Percentiles rank a stretch among this genome's conserved stretches.
Evolutionary conservation across 257 asterid species (phyloP).

Genomic region (Craterostigma plantagineum): DNA sequence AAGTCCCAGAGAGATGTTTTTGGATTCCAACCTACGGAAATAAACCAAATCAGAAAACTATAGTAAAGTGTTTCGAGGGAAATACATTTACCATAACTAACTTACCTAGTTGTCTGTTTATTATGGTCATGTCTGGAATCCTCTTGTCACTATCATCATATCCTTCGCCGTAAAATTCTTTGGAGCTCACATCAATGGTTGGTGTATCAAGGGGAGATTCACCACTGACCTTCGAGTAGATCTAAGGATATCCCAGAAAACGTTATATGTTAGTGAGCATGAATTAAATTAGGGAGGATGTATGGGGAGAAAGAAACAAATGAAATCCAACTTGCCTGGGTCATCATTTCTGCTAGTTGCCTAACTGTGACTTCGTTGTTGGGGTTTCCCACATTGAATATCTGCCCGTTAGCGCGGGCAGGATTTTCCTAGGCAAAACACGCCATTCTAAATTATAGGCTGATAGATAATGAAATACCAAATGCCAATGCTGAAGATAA

Average conservation of each 20-base stretch:
- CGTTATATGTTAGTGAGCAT: too few species aligned
- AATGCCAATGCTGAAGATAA: not conserved
- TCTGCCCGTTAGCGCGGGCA: conserved; percentile 78
- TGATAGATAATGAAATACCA: not conserved
- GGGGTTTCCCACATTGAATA: conserved; percentile 88
- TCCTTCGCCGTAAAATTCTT: conserved; percentile 91
- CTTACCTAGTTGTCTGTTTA: conserved; percentile 92
- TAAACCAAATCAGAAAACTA: not conserved
- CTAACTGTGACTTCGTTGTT: conserved; percentile 86
- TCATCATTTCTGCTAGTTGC: conserved; percentile 99
- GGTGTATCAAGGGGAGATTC: conserved; percentile 55
- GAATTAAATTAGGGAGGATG: not conserved
- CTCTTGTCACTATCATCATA: conserved; percentile 94
- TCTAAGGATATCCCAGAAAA: conserved; percentile 15
- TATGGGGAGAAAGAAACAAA: not conserved
- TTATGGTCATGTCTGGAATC: conserved; percentile 92
- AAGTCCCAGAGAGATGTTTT: conserved; percentile 67
- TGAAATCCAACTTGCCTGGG: conserved; percentile 31
- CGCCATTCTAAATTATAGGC: not conserved
- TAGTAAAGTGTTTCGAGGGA: too few species aligned
- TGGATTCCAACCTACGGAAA: conserved; percentile 45
- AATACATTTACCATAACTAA: not conserved
- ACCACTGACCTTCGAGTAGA: conserved; percentile 73
- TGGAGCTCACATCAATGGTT: conserved; percentile 66
- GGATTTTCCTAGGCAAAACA: conserved; percentile 57